Base-by-base conservation (phyloP, 495 filamentous ascomycete species). In the Hypoxylon cercidicola region DNA sequence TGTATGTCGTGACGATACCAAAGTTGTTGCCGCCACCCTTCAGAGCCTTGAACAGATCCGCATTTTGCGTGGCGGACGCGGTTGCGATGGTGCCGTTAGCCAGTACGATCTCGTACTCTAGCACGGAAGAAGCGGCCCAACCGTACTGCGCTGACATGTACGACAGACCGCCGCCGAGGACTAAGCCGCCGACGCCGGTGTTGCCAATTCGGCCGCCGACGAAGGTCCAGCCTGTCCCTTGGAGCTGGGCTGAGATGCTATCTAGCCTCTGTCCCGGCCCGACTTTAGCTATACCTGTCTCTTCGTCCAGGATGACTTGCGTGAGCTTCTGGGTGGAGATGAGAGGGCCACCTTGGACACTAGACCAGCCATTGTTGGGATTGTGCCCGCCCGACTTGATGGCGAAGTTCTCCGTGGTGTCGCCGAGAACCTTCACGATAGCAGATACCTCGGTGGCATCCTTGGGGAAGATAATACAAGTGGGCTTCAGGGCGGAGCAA, bases 81-180 rank as follows among this genome's bases (percentile, higher is more conserved):
- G 81, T 78, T 16, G 82, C 73, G 55, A 87, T 77, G 15, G 77
- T 83, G 30, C 82, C 83, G 66, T 84, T 83, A 39, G 84, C 81
- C 13, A 87, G 78, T 18, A 87, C 84, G 19, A 88, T 78, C 52
- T 89, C 84, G 60, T 78, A 87, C 40, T 84, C 80, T 45, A 81
- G 52, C 4, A 84, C 80, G 8, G 82, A 84, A 49, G 81, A 82
- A 23, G 81, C 83, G 4, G 80, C 80, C 80, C 82, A 86, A 11
- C 85, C 85, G 48, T 85, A 85, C 63, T 85, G 79, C 8, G 80
- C 78, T 7, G 82, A 82, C 62, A 87, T 72, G 63, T 84, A 85
- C 4, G 64, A 70, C 0, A 78, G 60, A 0, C 84, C 84, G 40
- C 82, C 76, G 43, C 74, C 76, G 12, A 79, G 72, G 1, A 77